phyloP scores from a whole-genome alignment of 257 asterid species.

The Marsdenia floribunda region DNA sequence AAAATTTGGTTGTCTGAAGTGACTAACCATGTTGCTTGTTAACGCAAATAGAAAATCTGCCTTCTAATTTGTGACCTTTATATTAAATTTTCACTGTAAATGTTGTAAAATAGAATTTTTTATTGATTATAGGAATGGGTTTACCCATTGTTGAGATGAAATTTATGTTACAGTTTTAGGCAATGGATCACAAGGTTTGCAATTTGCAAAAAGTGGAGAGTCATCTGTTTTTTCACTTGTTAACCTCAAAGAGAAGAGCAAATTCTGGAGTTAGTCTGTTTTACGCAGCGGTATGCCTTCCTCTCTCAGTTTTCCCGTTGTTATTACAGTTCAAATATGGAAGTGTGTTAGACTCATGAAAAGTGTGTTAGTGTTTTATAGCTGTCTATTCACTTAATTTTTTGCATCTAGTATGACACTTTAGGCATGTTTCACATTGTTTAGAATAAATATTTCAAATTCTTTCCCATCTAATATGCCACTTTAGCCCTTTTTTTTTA shows the following conservation, averaged over 20 bases:
- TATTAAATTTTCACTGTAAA: not conserved
- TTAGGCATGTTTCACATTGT: no score
- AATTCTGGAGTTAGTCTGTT: slow-evolving; percentile 93
- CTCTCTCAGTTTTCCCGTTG: slow-evolving; percentile 4
- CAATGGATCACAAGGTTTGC: slow-evolving; percentile 53
- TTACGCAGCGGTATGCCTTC: slow-evolving; percentile 59
- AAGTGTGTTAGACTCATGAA: no score
- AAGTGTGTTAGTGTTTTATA: no score
- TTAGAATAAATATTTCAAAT: no score
- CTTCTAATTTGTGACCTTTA: not conserved
- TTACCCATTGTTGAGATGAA: slow-evolving; percentile 7
- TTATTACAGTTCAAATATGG: not conserved
- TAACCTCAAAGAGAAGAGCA: no score
- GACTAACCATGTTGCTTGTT: not conserved
- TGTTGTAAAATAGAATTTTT: no score
- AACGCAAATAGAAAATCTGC: not conserved
- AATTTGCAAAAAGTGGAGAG: slow-evolving; percentile 48
- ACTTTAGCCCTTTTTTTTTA: no score
- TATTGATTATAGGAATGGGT: not conserved
- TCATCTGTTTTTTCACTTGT: slow-evolving; percentile 79
- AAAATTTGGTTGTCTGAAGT: not conserved
- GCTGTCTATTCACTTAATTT: no score
- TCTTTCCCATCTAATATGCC: no score
- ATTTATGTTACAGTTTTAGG: slow-evolving; percentile 44
- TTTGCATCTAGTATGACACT: no score